These are phyloP conservation scores for Rhizophagus sp. DNA, from an alignment of 192 early-diverging fungal genomes.

Conservation along the genomic window DNA sequence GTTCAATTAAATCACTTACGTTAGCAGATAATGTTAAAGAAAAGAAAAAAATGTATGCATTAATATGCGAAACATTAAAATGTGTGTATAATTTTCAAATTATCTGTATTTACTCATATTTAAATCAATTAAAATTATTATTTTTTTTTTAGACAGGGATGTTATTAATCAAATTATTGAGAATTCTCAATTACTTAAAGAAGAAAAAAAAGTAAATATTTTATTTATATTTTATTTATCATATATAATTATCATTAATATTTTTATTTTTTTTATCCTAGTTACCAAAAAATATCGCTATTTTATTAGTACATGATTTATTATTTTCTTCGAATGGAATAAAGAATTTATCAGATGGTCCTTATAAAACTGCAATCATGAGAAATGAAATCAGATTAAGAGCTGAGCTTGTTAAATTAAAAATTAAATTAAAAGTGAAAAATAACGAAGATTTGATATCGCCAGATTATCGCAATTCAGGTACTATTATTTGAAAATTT, in stretches of 20 bases:
- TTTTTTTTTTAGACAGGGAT: slow-evolving; percentile 44
- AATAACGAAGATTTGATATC: slow-evolving; percentile 75
- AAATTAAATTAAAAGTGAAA: slow-evolving; percentile 64
- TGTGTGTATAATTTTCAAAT: slow-evolving; percentile 42
- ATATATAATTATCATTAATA: too few species aligned
- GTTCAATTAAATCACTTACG: slow-evolving; percentile 78
- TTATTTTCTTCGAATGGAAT: slow-evolving; percentile 77
- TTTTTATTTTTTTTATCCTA: not conserved
- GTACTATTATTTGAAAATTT: slow-evolving; percentile 20
- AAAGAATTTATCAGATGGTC: slow-evolving; percentile 53
- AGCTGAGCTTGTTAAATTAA: slow-evolving; percentile 76
- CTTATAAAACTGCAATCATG: slow-evolving; percentile 66
- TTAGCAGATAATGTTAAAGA: slow-evolving; percentile 63
- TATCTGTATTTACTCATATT: not conserved
- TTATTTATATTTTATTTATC: not conserved
- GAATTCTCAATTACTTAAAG: slow-evolving; percentile 44
- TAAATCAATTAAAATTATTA: not conserved
- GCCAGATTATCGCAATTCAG: slow-evolving; percentile 49
- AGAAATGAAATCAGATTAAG: slow-evolving; percentile 69
- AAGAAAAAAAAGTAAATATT: slow-evolving; percentile 51
- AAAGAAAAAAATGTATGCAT: slow-evolving; percentile 86
- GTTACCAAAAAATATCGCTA: slow-evolving; percentile 41
- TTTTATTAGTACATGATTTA: slow-evolving; percentile 85
- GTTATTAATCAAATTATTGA: slow-evolving; percentile 53
- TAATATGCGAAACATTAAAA: slow-evolving; percentile 93